Evolutionary conservation across 768 basidiomycete genomes (phyloP), one percentile per base, ranked within the genome.

Genomic region (Amanita molliuscula): DNA sequence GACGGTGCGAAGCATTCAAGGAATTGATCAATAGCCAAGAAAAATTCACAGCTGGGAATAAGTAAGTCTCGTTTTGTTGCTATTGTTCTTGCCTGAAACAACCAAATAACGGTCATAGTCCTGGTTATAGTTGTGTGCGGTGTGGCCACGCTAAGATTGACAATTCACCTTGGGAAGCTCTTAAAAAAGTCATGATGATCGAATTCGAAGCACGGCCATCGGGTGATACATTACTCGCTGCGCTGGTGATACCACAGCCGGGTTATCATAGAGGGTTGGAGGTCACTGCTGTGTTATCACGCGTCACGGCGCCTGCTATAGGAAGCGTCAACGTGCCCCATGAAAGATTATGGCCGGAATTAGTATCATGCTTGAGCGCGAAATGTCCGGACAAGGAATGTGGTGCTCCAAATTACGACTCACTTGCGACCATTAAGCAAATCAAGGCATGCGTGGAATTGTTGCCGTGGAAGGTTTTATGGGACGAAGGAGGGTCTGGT

Each of bases 151-250:
- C 73, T 3, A 60, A 61, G 45, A 66, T 80, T 23, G 78, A 83
- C 49, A 83, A 83, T 56, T 64, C 71, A 44, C 70, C 75, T n/a
- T 80, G 80, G 80, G 69, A 74, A 52, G 75, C 73, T 55, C 66
- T 82, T 51, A 81, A 80, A 55, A 61, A 73, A 50, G 69, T 60
- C 6, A 67, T 81, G 57, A 49, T 71, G 7, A 49, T 63, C 52
- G 79, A 80, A 68, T 69, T 82, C 56, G 78, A 81, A 50, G 54
- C 52, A 13, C 66, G 76, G 20, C 76, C 79, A 20, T 56, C 71
- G 31, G 81, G 78, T 15, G 79, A 79, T 53, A 74, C 71, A 28
- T 58, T 81, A 18, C 46, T 71, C 76, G 59, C 59, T 18, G 40
- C 36, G 2, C 23, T 47, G 33, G 46, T 37, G 1, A 25, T 37